Conservation (phyloP, 345 rosid genomes). For the Hibiscus tridactylites region DNA sequence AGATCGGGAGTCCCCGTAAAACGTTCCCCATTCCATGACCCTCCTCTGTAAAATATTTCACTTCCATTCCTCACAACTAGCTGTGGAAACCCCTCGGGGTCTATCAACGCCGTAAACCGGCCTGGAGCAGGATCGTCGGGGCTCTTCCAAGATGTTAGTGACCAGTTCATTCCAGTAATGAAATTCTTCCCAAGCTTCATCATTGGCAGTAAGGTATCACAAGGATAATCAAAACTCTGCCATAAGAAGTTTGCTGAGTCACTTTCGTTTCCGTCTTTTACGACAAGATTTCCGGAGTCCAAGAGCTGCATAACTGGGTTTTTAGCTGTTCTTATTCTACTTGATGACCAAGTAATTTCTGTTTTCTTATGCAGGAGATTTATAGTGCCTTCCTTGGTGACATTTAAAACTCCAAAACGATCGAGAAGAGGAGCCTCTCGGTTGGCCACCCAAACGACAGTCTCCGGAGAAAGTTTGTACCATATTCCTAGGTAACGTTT, state of each 20-base stretch:
- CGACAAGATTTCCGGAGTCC: conserved; percentile 39
- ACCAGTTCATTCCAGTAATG: conserved; percentile 17
- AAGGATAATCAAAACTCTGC: conserved; percentile 51
- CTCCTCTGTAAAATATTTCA: conserved; percentile 1
- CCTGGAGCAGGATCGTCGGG: conserved; percentile 28
- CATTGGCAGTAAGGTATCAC: conserved; percentile 28
- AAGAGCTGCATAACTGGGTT: conserved; percentile 32
- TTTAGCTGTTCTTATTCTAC: not conserved
- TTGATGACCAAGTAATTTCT: conserved; percentile 26
- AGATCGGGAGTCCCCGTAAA: conserved; percentile 39
- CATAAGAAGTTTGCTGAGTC: not conserved
- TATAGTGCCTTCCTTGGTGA: conserved; percentile 16
- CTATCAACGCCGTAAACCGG: not conserved
- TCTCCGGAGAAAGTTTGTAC: not conserved
- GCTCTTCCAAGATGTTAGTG: conserved; percentile 36
- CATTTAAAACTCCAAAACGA: conserved; percentile 17
- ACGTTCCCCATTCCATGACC: conserved; percentile 33
- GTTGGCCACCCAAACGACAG: conserved; percentile 45
- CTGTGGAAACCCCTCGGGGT: not conserved
- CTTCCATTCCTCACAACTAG: conserved; percentile 1
- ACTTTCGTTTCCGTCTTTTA: conserved; percentile 2
- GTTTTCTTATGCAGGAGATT: conserved; percentile 4
- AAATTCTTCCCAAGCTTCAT: conserved; percentile 42
- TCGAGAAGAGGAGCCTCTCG: conserved; percentile 21
- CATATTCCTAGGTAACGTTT: conserved; percentile 5